Evolutionary conservation across 169 alveolate species (phyloP).

Genomic region (Neospora caninum): DNA sequence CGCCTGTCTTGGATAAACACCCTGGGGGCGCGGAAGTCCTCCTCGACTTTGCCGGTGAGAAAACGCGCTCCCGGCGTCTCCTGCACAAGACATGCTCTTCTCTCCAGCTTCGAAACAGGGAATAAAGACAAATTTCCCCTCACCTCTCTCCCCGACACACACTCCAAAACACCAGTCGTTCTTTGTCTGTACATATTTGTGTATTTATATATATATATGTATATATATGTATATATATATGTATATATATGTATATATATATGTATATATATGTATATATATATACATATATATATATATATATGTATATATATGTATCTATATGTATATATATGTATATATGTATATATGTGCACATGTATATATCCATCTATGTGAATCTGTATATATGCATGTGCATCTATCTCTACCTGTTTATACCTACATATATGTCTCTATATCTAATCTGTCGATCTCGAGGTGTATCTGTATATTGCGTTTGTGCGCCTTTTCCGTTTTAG

Average conservation of each 20-base stretch:
- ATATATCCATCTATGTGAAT: background rate
- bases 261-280: background rate
- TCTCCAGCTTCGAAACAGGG: background rate
- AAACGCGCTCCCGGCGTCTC: background rate
- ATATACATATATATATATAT: background rate
- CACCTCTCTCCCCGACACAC: background rate
- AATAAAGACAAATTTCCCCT: background rate
- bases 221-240: background rate
- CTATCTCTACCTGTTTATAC: background rate
- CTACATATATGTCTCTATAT: background rate
- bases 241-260: background rate
- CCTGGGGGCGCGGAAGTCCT: conserved; percentile 73
- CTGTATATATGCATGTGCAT: background rate
- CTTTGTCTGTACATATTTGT: background rate
- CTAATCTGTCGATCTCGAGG: background rate
- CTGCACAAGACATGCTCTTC: too few species aligned
- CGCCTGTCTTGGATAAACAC: conserved; percentile 70
- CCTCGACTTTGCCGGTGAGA: conserved; percentile 42
- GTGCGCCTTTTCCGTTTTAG: background rate
- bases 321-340: background rate
- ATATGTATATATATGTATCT: background rate
- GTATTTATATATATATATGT: background rate
- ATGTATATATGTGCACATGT: background rate
- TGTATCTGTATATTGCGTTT: background rate
- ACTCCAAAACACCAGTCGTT: too few species aligned